Evolutionary conservation across 2,329 filamentous ascomycete genomes (phyloP), one percentile per base, ranked within the genome.

Genomic region (Chrysoporthe deuterocubensis): DNA sequence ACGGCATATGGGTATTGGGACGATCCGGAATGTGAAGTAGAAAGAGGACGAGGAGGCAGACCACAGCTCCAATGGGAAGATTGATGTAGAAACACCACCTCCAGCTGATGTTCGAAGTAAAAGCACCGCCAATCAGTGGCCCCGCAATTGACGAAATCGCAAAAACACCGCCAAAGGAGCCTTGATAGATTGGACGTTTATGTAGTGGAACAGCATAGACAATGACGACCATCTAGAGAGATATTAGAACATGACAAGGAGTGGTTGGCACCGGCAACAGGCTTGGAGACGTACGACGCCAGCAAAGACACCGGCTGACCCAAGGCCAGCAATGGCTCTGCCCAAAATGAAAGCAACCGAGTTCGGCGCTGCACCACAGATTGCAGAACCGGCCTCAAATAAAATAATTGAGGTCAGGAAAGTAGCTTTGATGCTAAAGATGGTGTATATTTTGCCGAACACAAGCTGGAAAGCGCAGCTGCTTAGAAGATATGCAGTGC

Each of bases 321-420:
- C 73, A 16, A 74, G 34, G 54, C 74, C 74, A 60, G 71, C 70
- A 4, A 75, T 62, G 14, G 72, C 73, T 52, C 74, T 72, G n/a
- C 74, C 74, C 21, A 74, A 61, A 44, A 76, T 76, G 37, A 76
- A 72, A 13, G 73, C 72, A 3, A 70, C 69, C 11, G 74, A 74
- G 21, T 65, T 73, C 13, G 74, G 73, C n/a, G 74, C 74, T 1
- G 72, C 68, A 6, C 72, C 74, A 37, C 74, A 76, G 34, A 76
- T 64, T 13, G 74, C 66, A 7, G 72, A 74, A 7, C 73, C 71
- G 13, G 75, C 66, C 65, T 69, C 69, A 34, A 71, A 62, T 2
- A 71, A 40, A 3, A 71, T 11, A 21, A 69, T 63, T 32, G 63
- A 62, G 37, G n/a, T n/a, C 11, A 71, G 43, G 7, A 69, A 57